These are phyloP conservation scores for Nitzschia putrida DNA, from an alignment of 108 stramenopile species.

Conservation along the genomic window DNA sequence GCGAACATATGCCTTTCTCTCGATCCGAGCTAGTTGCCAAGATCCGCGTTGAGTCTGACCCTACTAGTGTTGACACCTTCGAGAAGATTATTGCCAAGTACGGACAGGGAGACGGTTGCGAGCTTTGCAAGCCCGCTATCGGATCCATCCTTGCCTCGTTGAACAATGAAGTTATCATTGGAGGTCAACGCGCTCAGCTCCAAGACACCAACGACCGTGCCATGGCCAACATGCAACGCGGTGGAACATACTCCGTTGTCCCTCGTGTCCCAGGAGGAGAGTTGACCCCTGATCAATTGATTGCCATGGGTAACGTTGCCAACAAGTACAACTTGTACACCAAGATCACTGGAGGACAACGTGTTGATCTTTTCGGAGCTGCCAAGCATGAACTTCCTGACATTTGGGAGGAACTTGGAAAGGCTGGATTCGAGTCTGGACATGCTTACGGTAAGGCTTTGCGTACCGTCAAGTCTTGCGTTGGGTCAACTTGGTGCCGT, in stretches of 20 bases:
- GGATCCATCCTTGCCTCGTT: conserved; percentile 85
- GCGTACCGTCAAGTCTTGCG: conserved; percentile 92
- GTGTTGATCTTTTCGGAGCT: conserved; percentile 92
- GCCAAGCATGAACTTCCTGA: conserved; percentile 90
- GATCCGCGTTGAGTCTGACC: conserved; percentile 71
- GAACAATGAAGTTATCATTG: conserved; percentile 79
- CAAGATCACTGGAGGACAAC: conserved; percentile 92
- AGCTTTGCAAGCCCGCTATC: conserved; percentile 89
- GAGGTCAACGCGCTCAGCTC: conserved; percentile 70
- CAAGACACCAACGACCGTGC: conserved; percentile 94
- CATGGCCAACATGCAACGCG: conserved; percentile 93
- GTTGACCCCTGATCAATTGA: conserved; percentile 83
- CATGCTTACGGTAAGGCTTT: conserved; percentile 95
- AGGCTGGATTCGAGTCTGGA: conserved; percentile 88
- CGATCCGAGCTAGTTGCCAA: conserved; percentile 89
- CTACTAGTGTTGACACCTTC: conserved; percentile 70
- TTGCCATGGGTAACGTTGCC: conserved; percentile 83
- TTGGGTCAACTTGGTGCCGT: conserved; percentile 93
- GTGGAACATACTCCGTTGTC: conserved; percentile 92
- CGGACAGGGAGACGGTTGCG: conserved; percentile 87
- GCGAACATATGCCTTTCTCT: conserved; percentile 88
- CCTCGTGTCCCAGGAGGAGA: conserved; percentile 94
- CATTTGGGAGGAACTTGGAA: conserved; percentile 91
- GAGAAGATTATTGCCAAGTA: conserved; percentile 83
- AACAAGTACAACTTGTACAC: conserved; percentile 86